These are phyloP conservation scores for Coccomyxa sp. DNA, from an alignment of 139 green algal species.

Conservation along the genomic window DNA sequence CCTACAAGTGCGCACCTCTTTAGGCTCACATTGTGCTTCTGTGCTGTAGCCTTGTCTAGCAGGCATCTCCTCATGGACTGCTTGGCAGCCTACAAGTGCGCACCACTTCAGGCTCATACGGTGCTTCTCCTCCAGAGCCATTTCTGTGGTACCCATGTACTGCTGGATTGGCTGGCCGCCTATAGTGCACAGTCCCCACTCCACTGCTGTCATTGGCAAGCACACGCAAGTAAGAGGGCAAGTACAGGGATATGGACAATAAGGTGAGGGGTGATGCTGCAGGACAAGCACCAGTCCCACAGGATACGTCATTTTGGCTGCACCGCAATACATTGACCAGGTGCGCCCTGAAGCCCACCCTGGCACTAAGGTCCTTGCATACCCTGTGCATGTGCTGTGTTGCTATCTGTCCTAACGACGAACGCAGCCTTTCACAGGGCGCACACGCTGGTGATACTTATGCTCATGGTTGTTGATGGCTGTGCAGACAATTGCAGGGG, in stretches of 20 bases:
- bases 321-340: slow-evolving; percentile 74
- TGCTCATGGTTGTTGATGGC: slow-evolving; percentile 53
- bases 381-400: background rate
- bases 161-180: background rate
- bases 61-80: too few species aligned
- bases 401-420: background rate
- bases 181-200: background rate
- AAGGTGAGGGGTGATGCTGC: background rate
- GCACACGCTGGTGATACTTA: background rate
- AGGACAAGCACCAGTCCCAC: background rate
- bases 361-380: background rate
- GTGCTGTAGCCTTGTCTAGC: background rate
- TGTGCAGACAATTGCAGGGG: slow-evolving; percentile 80
- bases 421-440: background rate
- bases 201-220: background rate
- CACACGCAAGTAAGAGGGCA: background rate
- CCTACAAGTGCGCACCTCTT: slow-evolving; percentile 44
- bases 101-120: background rate
- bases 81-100: too few species aligned
- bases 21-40: background rate
- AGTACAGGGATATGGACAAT: background rate
- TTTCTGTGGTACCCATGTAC: background rate
- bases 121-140: background rate
- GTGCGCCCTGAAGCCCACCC: background rate
- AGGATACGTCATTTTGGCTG: slow-evolving; percentile 62